Base-by-base conservation (phyloP, 2,329 filamentous ascomycete species). In the Aspergillus fijiensis region DNA sequence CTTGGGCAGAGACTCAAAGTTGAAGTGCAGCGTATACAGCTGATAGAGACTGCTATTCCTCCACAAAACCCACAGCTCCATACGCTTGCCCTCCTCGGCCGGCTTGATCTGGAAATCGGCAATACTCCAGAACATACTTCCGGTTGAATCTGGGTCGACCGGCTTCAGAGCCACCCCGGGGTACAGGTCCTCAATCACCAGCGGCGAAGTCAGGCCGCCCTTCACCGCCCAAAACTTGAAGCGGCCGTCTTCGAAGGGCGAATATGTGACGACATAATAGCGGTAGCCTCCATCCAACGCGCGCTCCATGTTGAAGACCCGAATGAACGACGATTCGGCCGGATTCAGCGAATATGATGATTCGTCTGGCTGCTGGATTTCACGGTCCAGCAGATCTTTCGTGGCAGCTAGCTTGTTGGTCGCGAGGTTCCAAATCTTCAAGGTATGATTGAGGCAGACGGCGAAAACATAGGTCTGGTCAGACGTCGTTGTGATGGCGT, bases 151-250 rank as follows among this genome's bases (percentile, higher is more conserved):
- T 65, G 70, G 84, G 71, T 74, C 85, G 64, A 86, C 88, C 1
- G 92, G 90, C 27, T 89, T 82, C 33, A 95, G 80, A 12, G 83
- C 80, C 7, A 79, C 71, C 11, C 84, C 81, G 0, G 89, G 84
- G 66, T 90, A 92, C 23, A 91, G 79, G 67, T 96, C 91, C 63
- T 87, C 84, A 14, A 96, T 81, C 9, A 87, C 82, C 21, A 92
- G 74, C 2, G 65, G 77, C 65, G 67, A 78, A 64, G 68, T 89
- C 82, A 67, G 84, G n/a, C 76, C 84, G 56, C 88, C 85, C 65
- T 87, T 85, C 19, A 89, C 85, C 56, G 85, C 85, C 91, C 93
- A 99, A 72, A 99, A 93, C 74, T 96, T 98, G 82, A 99, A 98
- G 72, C 94, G 89, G 39, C 95, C 90, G 47, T 88, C 85, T 31